Base-by-base conservation (phyloP, 495 filamentous ascomycete species). In the Penicillium bovifimosum region DNA sequence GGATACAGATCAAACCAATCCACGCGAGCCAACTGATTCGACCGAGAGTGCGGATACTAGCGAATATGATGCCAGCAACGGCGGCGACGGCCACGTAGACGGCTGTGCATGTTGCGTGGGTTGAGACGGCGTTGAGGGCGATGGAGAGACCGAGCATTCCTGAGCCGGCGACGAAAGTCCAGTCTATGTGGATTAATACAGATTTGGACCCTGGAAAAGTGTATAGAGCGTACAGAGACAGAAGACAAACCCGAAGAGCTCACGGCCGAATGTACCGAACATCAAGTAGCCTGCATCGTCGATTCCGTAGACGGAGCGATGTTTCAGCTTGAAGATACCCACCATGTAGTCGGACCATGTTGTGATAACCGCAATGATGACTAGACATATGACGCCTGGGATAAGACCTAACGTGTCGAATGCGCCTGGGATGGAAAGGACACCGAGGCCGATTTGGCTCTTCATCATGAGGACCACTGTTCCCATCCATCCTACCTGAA, bases 271-370 rank as follows among this genome's bases (percentile, higher is more conserved):
- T n/a, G 47, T 64, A 11, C 85, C 86, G 63, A 82, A 79, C 53
- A 89, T 77, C 42, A 91, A 58, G 11, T 72, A 67, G 6, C 83
- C 83, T 5, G 78, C 86, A 63, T 91, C 86, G 34, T 84, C 82
- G 47, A 89, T 85, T 55, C 81, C 76, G 52, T 82, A 72, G 7
- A 90, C 78, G 16, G 82, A 67, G 2, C 85, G 86, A 64, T 83
- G 83, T 45, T 73, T 72, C 9, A 85, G 39, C 63, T 88, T 88
- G 56, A 91, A 83, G 57, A 85, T 79, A 32, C 83, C 86, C 47
- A 91, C 73, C 39, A 88, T 76, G 50, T 85, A 87, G 62, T 82
- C 83, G n/a, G 85, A 86, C 73, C 89, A 91, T 39, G 84, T 84
- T 26, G 86, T 83, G 13, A 87, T 65, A 8, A 79, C 52, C 3